phyloP scores from a whole-genome alignment of 345 rosid genomes.

The Gossypium sturtianum region DNA sequence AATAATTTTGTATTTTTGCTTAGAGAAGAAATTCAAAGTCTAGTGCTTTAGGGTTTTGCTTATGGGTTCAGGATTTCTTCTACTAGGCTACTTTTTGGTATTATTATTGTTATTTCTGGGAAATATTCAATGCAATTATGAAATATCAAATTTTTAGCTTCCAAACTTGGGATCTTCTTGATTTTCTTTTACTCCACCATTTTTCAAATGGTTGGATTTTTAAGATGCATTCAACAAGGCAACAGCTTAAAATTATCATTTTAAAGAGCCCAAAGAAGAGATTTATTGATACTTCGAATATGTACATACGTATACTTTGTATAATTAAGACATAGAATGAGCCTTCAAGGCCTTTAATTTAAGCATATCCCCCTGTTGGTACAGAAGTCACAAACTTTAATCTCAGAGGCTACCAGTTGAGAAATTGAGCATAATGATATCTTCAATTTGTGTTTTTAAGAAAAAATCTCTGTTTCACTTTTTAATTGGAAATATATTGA shows the following conservation, averaged over 20 bases:
- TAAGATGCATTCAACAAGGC: not conserved
- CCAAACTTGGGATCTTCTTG: not conserved
- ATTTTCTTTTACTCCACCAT: not conserved
- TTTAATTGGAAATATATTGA: not conserved
- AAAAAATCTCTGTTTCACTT: not conserved
- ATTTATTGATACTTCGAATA: not conserved
- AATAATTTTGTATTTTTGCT: slow-evolving; percentile 19
- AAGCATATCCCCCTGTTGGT: too few species aligned
- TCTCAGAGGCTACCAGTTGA: not conserved
- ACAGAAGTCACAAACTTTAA: not conserved
- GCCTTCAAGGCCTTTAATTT: not conserved
- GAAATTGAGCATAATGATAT: not conserved
- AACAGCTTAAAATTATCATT: not conserved
- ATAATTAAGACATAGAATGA: not conserved
- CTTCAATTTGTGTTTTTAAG: not conserved
- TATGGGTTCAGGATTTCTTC: slow-evolving; percentile 15
- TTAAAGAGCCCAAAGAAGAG: not conserved
- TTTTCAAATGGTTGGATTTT: not conserved
- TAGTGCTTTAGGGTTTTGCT: not conserved
- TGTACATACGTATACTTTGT: not conserved
- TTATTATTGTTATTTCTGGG: not conserved
- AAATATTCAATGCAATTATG: slow-evolving; percentile 3
- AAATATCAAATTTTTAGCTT: not conserved
- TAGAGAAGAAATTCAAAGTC: slow-evolving; percentile 20
- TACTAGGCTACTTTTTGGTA: slow-evolving; percentile 12